Percentiles rank a stretch among this genome's conserved stretches.
Evolutionary conservation across 352 stramenopile species (phyloP).

Genomic region (Globisporangium cystogenes): DNA sequence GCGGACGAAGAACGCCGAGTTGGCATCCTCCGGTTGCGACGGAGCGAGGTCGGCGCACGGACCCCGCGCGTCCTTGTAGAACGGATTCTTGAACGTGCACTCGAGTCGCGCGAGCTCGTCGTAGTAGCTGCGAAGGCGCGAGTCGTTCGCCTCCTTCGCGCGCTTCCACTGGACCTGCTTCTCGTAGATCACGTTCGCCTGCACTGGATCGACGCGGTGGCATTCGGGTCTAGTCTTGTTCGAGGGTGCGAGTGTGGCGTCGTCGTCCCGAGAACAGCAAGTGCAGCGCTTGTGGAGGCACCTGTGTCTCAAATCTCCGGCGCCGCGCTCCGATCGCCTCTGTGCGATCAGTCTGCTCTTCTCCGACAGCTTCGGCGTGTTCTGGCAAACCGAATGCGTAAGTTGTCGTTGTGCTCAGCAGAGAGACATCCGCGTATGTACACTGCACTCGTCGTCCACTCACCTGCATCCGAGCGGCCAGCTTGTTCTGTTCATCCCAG

Average conservation of each 20-base stretch:
- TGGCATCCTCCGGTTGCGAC: slow-evolving; percentile 2
- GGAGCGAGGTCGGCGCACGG: background rate
- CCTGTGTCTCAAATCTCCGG: background rate
- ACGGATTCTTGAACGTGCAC: slow-evolving; percentile 65
- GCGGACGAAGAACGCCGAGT: slow-evolving; percentile 44
- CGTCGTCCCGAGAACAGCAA: slow-evolving; percentile 16
- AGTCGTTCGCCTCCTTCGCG: slow-evolving; percentile 28
- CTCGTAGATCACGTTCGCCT: slow-evolving; percentile 45
- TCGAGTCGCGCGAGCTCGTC: slow-evolving; percentile 25
- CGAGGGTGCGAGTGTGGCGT: background rate
- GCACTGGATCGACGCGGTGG: slow-evolving; percentile 13
- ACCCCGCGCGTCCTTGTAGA: slow-evolving; percentile 34
- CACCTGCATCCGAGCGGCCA: slow-evolving; percentile 36
- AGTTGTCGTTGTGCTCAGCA: background rate
- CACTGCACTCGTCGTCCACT: background rate
- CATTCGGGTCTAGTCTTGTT: background rate
- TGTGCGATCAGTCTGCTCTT: slow-evolving; percentile 39
- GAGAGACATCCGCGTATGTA: background rate
- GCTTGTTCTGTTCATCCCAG: slow-evolving; percentile 21
- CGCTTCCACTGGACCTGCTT: slow-evolving; percentile 59
- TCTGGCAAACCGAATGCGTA: slow-evolving; percentile 12
- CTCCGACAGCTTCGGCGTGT: slow-evolving; percentile 37
- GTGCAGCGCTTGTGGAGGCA: slow-evolving; percentile 14
- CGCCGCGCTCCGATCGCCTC: slow-evolving; percentile 10
- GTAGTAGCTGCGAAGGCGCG: slow-evolving; percentile 26